These are phyloP conservation scores for Brachypodium distachyon DNA, from an alignment of 202 grass and related monocot species.

Conservation along the genomic window DNA sequence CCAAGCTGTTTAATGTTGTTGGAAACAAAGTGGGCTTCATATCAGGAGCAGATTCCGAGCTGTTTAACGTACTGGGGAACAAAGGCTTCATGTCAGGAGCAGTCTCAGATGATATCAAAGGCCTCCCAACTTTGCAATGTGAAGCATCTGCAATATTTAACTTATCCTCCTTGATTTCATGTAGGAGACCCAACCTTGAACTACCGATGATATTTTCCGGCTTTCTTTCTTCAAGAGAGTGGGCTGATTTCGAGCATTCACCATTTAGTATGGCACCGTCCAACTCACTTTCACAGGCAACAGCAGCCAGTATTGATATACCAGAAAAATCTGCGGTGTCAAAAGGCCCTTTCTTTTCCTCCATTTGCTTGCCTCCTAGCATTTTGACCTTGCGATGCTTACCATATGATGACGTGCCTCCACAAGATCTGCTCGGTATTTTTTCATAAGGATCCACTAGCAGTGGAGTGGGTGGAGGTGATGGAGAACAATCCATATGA, in stretches of 20 bases:
- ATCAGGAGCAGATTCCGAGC: slow-evolving; percentile 21
- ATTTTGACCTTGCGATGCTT: slow-evolving; percentile 32
- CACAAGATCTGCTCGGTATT: slow-evolving; percentile 25
- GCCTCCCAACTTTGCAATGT: neutral
- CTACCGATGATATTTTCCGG: neutral
- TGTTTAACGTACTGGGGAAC: neutral
- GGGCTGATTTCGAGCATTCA: slow-evolving; percentile 12
- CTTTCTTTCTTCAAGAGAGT: slow-evolving; percentile 39
- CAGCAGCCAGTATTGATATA: slow-evolving; percentile 93
- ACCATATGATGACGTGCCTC: slow-evolving; percentile 25
- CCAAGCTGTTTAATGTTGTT: slow-evolving; percentile 6
- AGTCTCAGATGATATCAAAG: slow-evolving; percentile 22
- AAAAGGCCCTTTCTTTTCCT: slow-evolving; percentile 19
- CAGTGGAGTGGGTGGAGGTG: slow-evolving; percentile 42
- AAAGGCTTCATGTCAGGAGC: slow-evolving; percentile 1
- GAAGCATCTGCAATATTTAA: slow-evolving; percentile 23
- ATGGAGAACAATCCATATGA: slow-evolving; percentile 56
- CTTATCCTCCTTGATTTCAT: slow-evolving; percentile 23
- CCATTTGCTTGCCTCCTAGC: slow-evolving; percentile 12
- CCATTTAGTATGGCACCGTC: slow-evolving; percentile 20
- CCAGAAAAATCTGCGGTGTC: slow-evolving; percentile 83
- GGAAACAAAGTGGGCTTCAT: slow-evolving; percentile 10
- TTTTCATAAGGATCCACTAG: slow-evolving; percentile 36
- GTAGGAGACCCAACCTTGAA: slow-evolving; percentile 27
- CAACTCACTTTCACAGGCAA: slow-evolving; percentile 68